Percentiles rank a stretch among this genome's conserved stretches.
phyloP scores from a whole-genome alignment of 1,284 basidiomycete species.

The Athelia sp. region DNA sequence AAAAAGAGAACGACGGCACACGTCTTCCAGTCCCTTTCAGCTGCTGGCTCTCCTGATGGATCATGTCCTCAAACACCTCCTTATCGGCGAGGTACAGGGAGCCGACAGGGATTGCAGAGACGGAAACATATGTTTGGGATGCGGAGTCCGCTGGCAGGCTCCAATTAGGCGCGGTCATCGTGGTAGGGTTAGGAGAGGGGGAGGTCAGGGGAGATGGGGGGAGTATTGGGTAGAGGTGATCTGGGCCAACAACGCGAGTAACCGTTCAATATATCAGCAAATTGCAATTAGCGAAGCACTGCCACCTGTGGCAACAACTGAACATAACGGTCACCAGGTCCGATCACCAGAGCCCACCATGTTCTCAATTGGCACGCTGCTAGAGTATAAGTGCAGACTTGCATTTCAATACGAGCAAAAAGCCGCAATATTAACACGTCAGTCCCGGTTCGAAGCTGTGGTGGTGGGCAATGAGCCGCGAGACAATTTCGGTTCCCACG shows the following conservation, averaged over 20 bases:
- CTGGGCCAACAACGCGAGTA: too few species aligned
- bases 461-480: not conserved
- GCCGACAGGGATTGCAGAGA: constrained; percentile 6
- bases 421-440: not conserved
- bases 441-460: not conserved
- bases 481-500: not conserved
- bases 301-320: too few species aligned
- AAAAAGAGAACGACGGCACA: constrained; percentile 6
- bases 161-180: not conserved
- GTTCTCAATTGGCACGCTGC: not conserved
- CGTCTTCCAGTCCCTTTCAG: not conserved
- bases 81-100: constrained; percentile 2
- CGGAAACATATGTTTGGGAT: constrained; percentile 3
- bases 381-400: not conserved
- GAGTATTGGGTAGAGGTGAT: too few species aligned
- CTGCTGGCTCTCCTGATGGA: not conserved
- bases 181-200: not conserved
- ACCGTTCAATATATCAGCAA: not conserved
- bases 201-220: too few species aligned
- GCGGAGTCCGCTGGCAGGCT: constrained; percentile 4
- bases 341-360: too few species aligned
- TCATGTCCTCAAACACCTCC: constrained; percentile 5
- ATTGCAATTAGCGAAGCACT: not conserved
- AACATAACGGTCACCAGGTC: not conserved
- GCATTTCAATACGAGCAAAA: not conserved